Percentiles rank a stretch among this genome's conserved stretches.
These are phyloP conservation scores for Brasilioporus rufonigricans DNA, from an alignment of 768 basidiomycete genomes.

Conservation along the genomic window DNA sequence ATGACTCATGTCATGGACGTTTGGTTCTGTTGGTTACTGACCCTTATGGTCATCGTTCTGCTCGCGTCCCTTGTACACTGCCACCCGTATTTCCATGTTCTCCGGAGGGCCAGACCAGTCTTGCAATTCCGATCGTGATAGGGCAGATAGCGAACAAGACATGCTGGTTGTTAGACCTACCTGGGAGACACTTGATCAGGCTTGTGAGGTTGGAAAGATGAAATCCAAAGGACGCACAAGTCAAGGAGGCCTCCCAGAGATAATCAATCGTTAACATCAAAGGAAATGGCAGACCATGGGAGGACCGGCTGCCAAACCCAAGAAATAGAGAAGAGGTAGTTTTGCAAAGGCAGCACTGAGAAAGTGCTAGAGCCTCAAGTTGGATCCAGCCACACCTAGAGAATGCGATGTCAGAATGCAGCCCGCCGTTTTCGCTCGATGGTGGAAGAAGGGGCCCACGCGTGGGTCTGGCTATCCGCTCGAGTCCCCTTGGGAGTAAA, in stretches of 20 bases:
- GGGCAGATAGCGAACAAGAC: not conserved
- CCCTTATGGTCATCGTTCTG: not conserved
- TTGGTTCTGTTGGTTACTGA: not conserved
- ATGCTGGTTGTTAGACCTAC: not conserved
- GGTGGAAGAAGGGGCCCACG: not conserved
- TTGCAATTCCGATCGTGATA: not conserved
- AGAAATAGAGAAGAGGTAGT: too few species aligned
- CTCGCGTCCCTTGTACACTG: not conserved
- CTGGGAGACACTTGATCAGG: not conserved
- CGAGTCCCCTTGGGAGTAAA: too few species aligned
- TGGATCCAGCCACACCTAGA: too few species aligned
- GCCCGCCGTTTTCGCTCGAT: too few species aligned
- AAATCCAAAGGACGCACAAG: not conserved
- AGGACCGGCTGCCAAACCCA: too few species aligned
- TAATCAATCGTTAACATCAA: too few species aligned
- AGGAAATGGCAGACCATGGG: too few species aligned
- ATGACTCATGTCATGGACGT: not conserved
- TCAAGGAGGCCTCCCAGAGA: not conserved
- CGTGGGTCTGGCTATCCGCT: not conserved
- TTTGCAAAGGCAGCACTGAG: too few species aligned
- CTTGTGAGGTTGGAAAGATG: not conserved
- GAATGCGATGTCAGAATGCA: too few species aligned
- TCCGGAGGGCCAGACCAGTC: not conserved
- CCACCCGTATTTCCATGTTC: conserved; percentile 1
- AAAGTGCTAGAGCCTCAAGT: too few species aligned